Evolutionary conservation across 1,284 basidiomycete species (phyloP), one percentile per base, ranked within the genome.

Genomic region (Tilletiaria anomala): DNA sequence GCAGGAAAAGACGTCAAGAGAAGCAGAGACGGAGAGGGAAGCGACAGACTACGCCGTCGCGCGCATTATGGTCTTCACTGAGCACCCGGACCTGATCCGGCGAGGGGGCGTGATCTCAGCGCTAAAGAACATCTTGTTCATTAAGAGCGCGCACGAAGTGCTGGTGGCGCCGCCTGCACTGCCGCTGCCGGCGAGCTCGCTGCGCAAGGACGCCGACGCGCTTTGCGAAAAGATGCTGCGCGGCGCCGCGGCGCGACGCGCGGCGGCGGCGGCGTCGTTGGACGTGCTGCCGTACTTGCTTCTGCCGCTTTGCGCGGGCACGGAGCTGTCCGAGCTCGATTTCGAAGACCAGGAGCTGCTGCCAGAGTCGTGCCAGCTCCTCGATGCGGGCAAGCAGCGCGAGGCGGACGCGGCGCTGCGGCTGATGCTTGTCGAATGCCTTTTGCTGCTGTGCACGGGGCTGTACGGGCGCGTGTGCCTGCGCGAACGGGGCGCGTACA

Each of bases 271-370:
- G 3, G 53, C 61, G 2, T 53, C 60, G 3, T 45, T 65, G n/a
- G 63, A 66, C 37, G 41, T 62, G n/a, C 47, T 66, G 14, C 61
- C 63, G 1, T 57, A 56, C 35, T 73, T 99, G 8, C 73, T 97
- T 1, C 75, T 91, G 3, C 91, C 91, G 0, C 74, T 99, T 2
- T 88, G 89, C 48, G 89, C 89, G 4, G 82, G 87, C 1, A 88
- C 94, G 67, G 91, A 96, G 35, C 43, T 57, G 35, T 39, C 48
- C 26, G 48, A 55, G 23, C 52, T 51, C 18, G 46, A 51, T 38
- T 41, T 52, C 18, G 66, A 91, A 80, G 85, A 88, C 43, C 83
- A 89, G 71, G 91, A 96, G 57, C 77, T 78, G 37, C 73, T 97
- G 1, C 87, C 83, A 0, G 71, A 78, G 15, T 77, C 80, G 1